Evolutionary conservation across 257 asterid genomes (phyloP).

Genomic region (Vinca minor): DNA sequence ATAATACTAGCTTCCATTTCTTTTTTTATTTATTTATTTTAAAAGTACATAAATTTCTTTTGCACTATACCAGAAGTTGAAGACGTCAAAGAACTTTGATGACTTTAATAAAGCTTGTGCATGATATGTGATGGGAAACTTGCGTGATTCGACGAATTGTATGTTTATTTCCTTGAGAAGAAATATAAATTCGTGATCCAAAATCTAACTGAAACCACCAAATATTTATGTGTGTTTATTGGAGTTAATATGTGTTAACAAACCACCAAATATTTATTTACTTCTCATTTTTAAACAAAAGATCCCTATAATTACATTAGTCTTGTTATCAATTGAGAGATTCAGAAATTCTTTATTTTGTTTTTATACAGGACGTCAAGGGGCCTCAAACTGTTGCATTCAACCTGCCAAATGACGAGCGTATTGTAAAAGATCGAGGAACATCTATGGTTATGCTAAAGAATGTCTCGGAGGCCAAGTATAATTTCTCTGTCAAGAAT

Average conservation of each 20-base stretch:
- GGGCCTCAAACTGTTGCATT: constrained; percentile 98
- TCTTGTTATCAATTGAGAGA: neutral
- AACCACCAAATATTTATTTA: neutral
- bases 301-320: neutral
- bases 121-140: neutral
- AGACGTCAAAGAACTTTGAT: too few relatives aligned
- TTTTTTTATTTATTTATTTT: too few relatives aligned
- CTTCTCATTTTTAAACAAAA: neutral
- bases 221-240: neutral
- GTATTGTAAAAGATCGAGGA: constrained; percentile 88
- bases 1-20: too few relatives aligned
- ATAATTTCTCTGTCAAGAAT: constrained; percentile 12
- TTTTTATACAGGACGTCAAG: constrained; percentile 66
- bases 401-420: constrained; percentile 96
- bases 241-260: neutral
- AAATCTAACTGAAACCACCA: neutral
- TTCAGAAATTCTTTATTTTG: neutral
- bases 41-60: too few relatives aligned
- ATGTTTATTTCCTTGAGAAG: neutral
- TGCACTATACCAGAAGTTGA: too few relatives aligned
- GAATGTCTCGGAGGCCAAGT: constrained; percentile 97
- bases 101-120: neutral
- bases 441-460: constrained; percentile 96
- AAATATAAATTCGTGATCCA: neutral
- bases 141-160: neutral